Conservation (phyloP, 164 flowering plant species). For the Umbilicus rupestris region DNA sequence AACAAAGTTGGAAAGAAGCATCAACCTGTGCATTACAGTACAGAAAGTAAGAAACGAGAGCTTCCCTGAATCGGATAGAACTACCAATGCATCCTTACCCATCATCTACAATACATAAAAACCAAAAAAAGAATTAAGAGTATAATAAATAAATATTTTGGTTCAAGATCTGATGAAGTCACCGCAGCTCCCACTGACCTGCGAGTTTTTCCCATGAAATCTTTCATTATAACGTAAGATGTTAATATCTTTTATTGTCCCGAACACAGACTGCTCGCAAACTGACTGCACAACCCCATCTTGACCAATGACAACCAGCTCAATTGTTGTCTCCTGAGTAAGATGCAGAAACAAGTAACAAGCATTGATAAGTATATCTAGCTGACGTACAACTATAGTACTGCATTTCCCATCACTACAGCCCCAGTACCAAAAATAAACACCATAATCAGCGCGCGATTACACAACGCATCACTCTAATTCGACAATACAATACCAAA, state of each 20-base stretch:
- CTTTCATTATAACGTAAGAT: constrained; percentile 59
- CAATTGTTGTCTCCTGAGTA: constrained; percentile 83
- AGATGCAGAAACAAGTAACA: neutral
- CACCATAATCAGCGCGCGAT: neutral
- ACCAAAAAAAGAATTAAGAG: neutral
- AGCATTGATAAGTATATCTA: neutral
- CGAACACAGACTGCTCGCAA: constrained; percentile 90
- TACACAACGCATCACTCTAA: neutral
- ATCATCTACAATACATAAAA: constrained; percentile 29
- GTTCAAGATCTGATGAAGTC: neutral
- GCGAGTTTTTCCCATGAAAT: constrained; percentile 27
- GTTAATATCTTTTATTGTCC: constrained; percentile 77
- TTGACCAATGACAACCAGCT: constrained; percentile 68
- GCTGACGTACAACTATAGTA: neutral
- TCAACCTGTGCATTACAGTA: constrained; percentile 91
- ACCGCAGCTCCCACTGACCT: constrained; percentile 29
- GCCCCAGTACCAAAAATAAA: neutral
- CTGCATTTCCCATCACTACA: neutral
- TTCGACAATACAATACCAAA: too few species aligned
- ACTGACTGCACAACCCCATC: constrained; percentile 76
- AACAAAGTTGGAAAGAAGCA: constrained; percentile 1
- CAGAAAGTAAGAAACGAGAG: constrained; percentile 76
- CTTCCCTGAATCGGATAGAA: constrained; percentile 90
- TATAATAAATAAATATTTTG: neutral
- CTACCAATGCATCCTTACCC: constrained; percentile 67